Evolutionary conservation across 805 yeast species (phyloP), one percentile per base, ranked within the genome.

Genomic region (Grigorovia humatica): DNA sequence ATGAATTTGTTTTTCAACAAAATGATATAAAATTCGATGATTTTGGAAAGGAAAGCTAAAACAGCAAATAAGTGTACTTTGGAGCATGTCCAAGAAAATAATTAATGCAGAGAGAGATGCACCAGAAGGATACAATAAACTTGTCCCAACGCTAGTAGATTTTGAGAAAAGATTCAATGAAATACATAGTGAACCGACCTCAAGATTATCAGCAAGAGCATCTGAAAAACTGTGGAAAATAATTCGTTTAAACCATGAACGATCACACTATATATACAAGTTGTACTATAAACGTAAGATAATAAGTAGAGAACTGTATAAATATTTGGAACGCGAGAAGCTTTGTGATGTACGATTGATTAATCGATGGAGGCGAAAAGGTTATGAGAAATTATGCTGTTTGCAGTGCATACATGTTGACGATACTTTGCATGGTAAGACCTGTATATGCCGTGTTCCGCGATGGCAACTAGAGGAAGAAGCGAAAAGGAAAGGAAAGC

Each of bases 381-480:
- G 96, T 9, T 89, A 89, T 65, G 96, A 89, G 62, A 78, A 83
- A 51, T 69, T 89, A 47, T 89, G 97, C 62, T 89, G 97, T 64
- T 66, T 89, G 53, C 75, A 77, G 55, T 89, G 97, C 64, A 87
- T 89, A 38, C 79, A 79, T 59, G 74, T 74, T 29, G 66, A 66
- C 42, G 88, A 84, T 55, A 81, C 75, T 46, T 78, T 78, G 58
- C 85, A 82, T 58, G 80, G 80, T 5, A 76, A 80, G 6, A 78
- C 88, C 0, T 89, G 97, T 67, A 79, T 89, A 19, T 89, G 97
- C 63, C 70, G 97, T 51, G 96, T 89, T 1, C 96, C 96, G 1
- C 74, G 80, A 57, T 76, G 76, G 1, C 78, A 74, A 3, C 62
- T 81, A 27, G 67, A 70, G 51, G 57, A 59, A 49, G 70, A 66